Evolutionary conservation across 352 stramenopile species (phyloP), one percentile per base, ranked within the genome.

Genomic region (Pythium plurisporium): DNA sequence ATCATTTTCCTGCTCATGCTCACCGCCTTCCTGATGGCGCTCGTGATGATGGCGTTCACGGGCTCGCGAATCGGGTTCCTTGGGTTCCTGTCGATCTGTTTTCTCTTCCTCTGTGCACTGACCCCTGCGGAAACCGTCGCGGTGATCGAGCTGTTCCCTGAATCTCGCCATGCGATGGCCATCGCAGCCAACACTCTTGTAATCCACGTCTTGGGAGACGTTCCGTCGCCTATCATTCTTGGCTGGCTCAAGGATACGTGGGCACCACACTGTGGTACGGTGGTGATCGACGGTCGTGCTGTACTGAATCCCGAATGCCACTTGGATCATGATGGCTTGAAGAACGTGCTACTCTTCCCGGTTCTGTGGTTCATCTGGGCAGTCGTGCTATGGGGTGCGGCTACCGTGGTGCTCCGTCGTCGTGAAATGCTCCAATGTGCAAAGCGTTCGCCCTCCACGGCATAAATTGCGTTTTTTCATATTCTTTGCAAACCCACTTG

Each of bases 151-250:
- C 73, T 91, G 2, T 96, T 98, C 47, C 82, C 92, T 10, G 74
- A 81, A 58, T 86, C 74, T 19, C 80, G 91, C 41, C 84, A 92
- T 27, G 74, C 91, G 0, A 95, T 98, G 74, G 88, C 89, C 22
- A 79, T 97, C 46, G 92, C 87, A 1, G 79, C 96, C 30, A 96
- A 95, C 69, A 96, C 84, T 40, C 65, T 98, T 8, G 61, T 96
- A 29, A 95, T 97, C 49, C 95, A 98, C 72, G 71, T 84, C 10
- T 70, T 98, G 11, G 95, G 95, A 7, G 95, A 99, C 70, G 95
- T 99, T 12, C 94, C 95, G 22, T 91, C 88, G 15, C 95, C 95
- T 3, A 89, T 98, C 40, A 76, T 98, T 40, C 69, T 98, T 26
- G 96, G 96, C 12, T 76, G 67, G 56, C 76, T 98, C 50, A 98